These are phyloP conservation scores for Thalia dealbata DNA, from an alignment of 176 grass and related monocot genomes.

Conservation along the genomic window DNA sequence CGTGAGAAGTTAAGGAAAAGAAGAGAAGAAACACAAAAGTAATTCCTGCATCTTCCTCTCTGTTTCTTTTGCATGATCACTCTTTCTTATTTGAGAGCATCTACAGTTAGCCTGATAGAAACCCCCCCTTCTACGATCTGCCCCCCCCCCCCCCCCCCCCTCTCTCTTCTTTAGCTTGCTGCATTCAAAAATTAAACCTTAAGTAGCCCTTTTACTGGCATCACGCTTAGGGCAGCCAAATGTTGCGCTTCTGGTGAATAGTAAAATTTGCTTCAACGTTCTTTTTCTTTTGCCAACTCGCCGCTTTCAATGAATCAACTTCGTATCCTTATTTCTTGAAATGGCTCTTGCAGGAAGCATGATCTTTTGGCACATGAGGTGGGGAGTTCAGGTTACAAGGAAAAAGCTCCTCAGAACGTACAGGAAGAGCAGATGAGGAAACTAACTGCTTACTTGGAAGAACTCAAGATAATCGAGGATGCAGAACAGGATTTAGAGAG, in stretches of 20 bases:
- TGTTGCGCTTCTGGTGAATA: background rate
- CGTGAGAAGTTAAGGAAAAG: conserved; percentile 69
- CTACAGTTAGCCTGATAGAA: background rate
- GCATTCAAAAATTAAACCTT: background rate
- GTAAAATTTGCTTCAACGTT: background rate
- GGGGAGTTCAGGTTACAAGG: conserved; percentile 42
- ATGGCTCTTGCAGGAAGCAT: conserved; percentile 32
- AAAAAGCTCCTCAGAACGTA: conserved; percentile 53
- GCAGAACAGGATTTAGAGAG: conserved; percentile 61
- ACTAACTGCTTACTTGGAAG: conserved; percentile 44
- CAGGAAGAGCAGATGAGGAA: conserved; percentile 71
- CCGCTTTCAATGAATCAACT: background rate
- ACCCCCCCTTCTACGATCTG: background rate
- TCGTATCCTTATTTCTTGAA: background rate
- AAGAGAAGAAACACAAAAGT: conserved; percentile 70
- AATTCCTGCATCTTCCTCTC: background rate
- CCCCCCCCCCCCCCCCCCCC: too few relatives aligned
- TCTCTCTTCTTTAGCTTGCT: too few relatives aligned
- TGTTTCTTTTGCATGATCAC: background rate
- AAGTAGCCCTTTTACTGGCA: too few relatives aligned
- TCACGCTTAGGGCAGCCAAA: too few relatives aligned
- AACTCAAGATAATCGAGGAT: conserved; percentile 58
- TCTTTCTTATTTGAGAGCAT: background rate
- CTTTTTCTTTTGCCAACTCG: too few relatives aligned
- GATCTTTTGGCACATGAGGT: conserved; percentile 42